Percentiles rank a stretch among this genome's conserved stretches.
Conservation (phyloP, 2,329 filamentous ascomycete species). For the Cylindrodendrum hubeiense region DNA sequence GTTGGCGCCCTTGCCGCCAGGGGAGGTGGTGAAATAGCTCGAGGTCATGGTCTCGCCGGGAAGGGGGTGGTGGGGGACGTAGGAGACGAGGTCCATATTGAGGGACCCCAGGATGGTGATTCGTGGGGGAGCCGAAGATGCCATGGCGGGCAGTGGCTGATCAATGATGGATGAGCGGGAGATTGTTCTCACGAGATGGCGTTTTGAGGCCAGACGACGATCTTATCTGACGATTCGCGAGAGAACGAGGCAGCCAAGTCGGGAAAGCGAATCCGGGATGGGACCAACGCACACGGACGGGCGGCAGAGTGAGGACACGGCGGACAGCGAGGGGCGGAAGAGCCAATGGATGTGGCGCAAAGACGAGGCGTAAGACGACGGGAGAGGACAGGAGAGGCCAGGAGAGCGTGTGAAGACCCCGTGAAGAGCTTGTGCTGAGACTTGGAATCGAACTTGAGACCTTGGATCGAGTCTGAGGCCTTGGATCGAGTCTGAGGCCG, state of each 20-base stretch:
- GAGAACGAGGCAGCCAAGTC: neutral
- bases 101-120: slow-evolving; percentile 93
- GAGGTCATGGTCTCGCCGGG: slow-evolving; percentile 91
- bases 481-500: neutral
- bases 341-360: slow-evolving; percentile 1
- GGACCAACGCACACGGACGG: neutral
- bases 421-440: slow-evolving; percentile 3
- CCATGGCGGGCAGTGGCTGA: slow-evolving; percentile 31
- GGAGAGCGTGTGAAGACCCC: neutral
- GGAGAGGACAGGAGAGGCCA: neutral
- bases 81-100: slow-evolving; percentile 93
- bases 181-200: neutral
- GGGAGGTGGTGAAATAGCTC: slow-evolving; percentile 80
- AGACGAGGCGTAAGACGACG: neutral
- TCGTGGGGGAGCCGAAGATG: slow-evolving; percentile 45
- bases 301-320: neutral
- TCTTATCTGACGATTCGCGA: slow-evolving; percentile 6
- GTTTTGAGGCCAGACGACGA: neutral
- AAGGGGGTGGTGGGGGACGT: slow-evolving; percentile 84
- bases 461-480: neutral
- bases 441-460: slow-evolving; percentile 5
- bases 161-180: neutral
- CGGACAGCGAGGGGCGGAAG: neutral
- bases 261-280: neutral
- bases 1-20: slow-evolving; percentile 95